phyloP scores from a whole-genome alignment of 371 early-diverging fungal species.

The Fennellomyces sp. region DNA sequence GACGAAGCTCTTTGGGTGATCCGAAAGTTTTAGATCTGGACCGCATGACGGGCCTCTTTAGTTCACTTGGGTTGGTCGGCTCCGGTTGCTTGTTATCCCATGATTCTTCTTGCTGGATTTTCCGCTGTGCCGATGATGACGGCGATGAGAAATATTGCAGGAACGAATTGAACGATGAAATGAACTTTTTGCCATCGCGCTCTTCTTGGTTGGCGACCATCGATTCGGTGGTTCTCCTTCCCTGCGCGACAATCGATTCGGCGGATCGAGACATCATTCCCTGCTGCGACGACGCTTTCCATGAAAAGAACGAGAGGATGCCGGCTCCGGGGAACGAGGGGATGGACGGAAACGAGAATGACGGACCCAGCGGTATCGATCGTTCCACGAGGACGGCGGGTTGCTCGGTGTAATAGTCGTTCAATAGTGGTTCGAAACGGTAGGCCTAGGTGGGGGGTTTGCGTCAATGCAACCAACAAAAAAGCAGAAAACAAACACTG shows the following conservation, averaged over 20 bases:
- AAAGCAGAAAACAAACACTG: constrained; percentile 4
- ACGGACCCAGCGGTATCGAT: constrained; percentile 41
- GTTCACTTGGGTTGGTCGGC: background rate
- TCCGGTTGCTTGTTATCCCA: background rate
- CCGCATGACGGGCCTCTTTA: background rate
- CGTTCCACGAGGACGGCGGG: constrained; percentile 51
- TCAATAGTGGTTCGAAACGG: constrained; percentile 49
- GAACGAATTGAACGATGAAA: constrained; percentile 23
- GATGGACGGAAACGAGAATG: constrained; percentile 45
- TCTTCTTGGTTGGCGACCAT: background rate
- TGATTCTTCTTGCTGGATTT: background rate
- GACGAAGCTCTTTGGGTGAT: background rate
- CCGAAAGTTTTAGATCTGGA: constrained; percentile 6
- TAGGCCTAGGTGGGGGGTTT: too few species aligned
- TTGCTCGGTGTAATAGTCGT: constrained; percentile 49
- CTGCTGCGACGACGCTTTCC: constrained; percentile 23
- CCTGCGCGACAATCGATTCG: constrained; percentile 4
- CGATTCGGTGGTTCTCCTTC: background rate
- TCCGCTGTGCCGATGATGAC: background rate
- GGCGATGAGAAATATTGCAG: constrained; percentile 20
- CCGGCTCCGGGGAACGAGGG: constrained; percentile 42
- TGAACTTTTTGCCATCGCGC: constrained; percentile 8
- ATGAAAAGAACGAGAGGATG: constrained; percentile 42
- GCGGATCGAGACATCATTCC: too few species aligned
- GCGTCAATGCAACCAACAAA: background rate